Conservation (phyloP, 2,329 filamentous ascomycete genomes). For the Sclerotinia subarctica region DNA sequence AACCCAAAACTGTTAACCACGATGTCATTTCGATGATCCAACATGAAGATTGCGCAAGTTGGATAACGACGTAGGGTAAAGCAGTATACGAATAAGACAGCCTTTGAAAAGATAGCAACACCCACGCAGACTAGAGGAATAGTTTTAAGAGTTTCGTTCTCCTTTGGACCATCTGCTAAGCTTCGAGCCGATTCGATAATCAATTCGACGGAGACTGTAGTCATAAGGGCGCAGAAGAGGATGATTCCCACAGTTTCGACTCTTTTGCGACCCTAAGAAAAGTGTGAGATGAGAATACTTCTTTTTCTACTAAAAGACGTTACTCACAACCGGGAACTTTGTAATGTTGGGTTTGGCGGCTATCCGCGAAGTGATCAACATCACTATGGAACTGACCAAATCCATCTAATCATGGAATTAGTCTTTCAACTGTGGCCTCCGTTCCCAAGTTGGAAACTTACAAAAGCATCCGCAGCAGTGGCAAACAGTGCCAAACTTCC, state of each 20-base stretch:
- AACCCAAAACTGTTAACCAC: slow-evolving; percentile 94
- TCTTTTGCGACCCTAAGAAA: slow-evolving; percentile 43
- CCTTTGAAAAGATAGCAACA: slow-evolving; percentile 81
- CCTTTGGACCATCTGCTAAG: slow-evolving; percentile 52
- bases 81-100: slow-evolving; percentile 84
- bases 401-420: slow-evolving; percentile 13
- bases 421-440: neutral
- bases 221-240: slow-evolving; percentile 95
- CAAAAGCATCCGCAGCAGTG: slow-evolving; percentile 88
- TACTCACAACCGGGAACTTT: slow-evolving; percentile 19
- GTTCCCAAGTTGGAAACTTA: neutral
- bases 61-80: slow-evolving; percentile 87
- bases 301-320: neutral
- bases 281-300: neutral
- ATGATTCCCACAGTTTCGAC: slow-evolving; percentile 97
- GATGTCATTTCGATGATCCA: slow-evolving; percentile 96
- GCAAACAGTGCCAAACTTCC: slow-evolving; percentile 94
- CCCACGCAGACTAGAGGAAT: slow-evolving; percentile 76
- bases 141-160: slow-evolving; percentile 53
- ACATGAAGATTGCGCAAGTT: slow-evolving; percentile 89
- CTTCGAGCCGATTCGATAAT: slow-evolving; percentile 83
- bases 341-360: slow-evolving; percentile 62
- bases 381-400: slow-evolving; percentile 88
- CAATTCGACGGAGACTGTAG: slow-evolving; percentile 82
- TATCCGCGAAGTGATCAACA: slow-evolving; percentile 80